Percentiles rank a stretch among this genome's conserved stretches.
These are phyloP conservation scores for Hibiscus syriacus DNA, from an alignment of 345 rosid species.

Conservation along the genomic window DNA sequence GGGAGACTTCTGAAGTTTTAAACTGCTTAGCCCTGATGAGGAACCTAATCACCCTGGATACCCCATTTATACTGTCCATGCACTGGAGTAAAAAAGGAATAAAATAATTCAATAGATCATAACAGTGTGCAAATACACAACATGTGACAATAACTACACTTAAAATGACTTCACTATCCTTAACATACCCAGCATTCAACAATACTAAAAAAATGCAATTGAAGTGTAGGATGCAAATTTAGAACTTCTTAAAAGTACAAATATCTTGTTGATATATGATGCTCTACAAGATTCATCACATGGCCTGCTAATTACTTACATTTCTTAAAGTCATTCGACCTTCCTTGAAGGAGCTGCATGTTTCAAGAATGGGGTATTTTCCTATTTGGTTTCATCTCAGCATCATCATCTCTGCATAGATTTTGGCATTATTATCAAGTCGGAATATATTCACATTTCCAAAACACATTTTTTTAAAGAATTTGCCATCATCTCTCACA, in stretches of 20 bases:
- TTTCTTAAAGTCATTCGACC: not conserved
- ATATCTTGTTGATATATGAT: not conserved
- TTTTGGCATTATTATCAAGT: not conserved
- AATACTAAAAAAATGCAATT: too few species aligned
- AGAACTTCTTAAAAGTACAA: not conserved
- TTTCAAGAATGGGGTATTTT: not conserved
- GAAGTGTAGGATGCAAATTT: not conserved
- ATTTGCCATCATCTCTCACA: not conserved
- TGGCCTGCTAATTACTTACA: not conserved
- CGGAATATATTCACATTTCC: conserved; percentile 1
- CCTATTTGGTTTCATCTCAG: not conserved
- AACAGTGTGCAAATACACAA: not conserved
- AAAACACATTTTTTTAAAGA: not conserved
- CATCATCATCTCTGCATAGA: not conserved
- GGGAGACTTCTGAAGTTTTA: not conserved
- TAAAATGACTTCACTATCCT: not conserved
- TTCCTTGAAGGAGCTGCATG: not conserved
- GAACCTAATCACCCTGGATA: not conserved
- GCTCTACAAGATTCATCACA: not conserved
- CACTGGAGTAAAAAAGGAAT: conserved; percentile 7
- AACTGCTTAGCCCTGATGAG: conserved; percentile 12
- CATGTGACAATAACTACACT: not conserved
- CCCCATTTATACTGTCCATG: conserved; percentile 16
- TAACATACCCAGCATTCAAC: too few species aligned
- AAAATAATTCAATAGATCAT: not conserved